Evolutionary conservation across 2,329 filamentous ascomycete species (phyloP), one percentile per base, ranked within the genome.

Genomic region (Nigrospora osmanthi): DNA sequence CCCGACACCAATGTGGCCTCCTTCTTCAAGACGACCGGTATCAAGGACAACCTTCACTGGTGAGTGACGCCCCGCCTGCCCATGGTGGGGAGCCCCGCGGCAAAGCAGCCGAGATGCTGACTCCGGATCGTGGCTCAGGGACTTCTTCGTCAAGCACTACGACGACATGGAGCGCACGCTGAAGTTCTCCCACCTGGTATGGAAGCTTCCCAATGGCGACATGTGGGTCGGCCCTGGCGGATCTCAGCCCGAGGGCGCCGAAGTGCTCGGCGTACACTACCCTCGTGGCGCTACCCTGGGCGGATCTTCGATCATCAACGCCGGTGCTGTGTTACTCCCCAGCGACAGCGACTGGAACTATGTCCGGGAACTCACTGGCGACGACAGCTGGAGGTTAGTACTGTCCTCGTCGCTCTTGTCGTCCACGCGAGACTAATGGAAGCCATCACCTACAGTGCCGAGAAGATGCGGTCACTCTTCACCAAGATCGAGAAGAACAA

Each of bases 71-170:
- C 35, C 12, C 11, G 14, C 12, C 31, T 28, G 23, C 23, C 23
- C 23, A 7, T 28, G 23, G 23, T 2, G 23, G n/a, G 6, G 23
- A 28, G 23, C 23, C 23, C 9, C 49, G 71, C 66, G 16, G 30
- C 35, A 11, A 53, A 45, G 34, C 34, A n/a, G 16, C 34, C 43
- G 14, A 49, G 47, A 58, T 56, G 48, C 55, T 54, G 52, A 59
- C 2, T 57, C 58, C 2, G 54, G 53, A 2, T 50, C 54, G 48
- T 43, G 37, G 49, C 10, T 64, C 37, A 83, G 80, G 79, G 71
- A 80, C 61, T 82, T 76, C 59, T 84, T 72, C 49, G 77, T 83
- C 46, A 72, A 74, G 43, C 80, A 83, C 59, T 82, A 80, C 53
- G 60, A 67, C 6, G 70, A 81, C 49, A 58, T 70, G 15, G 58